Base-by-base conservation (phyloP, 345 rosid species). In the Aurinia saxatilis region DNA sequence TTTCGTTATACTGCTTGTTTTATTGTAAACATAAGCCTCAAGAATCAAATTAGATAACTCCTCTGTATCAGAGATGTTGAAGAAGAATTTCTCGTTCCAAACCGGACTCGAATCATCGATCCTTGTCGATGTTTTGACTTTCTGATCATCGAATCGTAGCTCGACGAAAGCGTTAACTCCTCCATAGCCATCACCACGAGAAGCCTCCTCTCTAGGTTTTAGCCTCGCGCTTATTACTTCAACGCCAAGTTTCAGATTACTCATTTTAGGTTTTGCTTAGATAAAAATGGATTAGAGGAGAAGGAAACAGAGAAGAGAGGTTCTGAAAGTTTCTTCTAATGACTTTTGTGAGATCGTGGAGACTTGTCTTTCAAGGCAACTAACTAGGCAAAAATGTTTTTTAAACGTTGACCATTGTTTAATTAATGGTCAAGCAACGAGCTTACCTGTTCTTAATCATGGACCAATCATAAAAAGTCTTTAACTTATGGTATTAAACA, bases 151-250 rank as follows among this genome's bases (percentile, higher is more conserved):
- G 51, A 92, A 92, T 62, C 81, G 83, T 30, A 92, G 82, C 80
- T 92, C 96, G 35, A 86, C 98, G 49, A 66, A 85, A 49, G 91
- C 63, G 75, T 63, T 82, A 17, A 84, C 67, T 25, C 79, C 77
- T 7, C 80, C 86, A 12, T 63, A 76, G 41, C 80, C 87, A 41
- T 65, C 53, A 2, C 35, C 34, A 3, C 30, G 50, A 40, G 38
- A 0, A 63, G 76, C 76, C 44, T 75, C 84, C 12, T 84, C 91
- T 67, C 73, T 83, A 17, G 89, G 70, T 73, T 79, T 41, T 19
- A 92, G 93, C 21, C 80, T 88, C 1, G 95, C 96, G 46, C 96
- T 64, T 57, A 79, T 82, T 27, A 92, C 93, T 73, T 89, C 95
- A 52, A 92, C 95, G 31, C 91, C 91, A 31, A 92, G 87, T 86